A percentile compares a stretch with the other conserved stretches of the same genome.
phyloP scores from a whole-genome alignment of 2,329 filamentous ascomycete species.

The Onygenales sp. region DNA sequence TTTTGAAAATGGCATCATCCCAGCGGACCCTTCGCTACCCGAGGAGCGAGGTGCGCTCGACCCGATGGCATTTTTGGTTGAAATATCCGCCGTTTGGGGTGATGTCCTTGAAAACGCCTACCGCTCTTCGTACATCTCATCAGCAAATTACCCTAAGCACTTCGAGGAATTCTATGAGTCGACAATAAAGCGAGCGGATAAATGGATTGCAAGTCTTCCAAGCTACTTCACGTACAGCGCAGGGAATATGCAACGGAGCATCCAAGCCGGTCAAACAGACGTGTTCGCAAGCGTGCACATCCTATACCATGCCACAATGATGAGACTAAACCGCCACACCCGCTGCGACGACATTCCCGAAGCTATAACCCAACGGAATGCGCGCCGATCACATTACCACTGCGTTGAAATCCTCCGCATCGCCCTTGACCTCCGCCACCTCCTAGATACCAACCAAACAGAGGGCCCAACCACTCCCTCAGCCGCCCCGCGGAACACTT shows the following conservation, averaged over 20 bases:
- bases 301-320: constrained; percentile 54
- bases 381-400: constrained; percentile 42
- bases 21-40: constrained; percentile 21
- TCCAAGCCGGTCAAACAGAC: constrained; percentile 45
- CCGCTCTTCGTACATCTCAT: constrained; percentile 38
- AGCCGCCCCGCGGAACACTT: constrained; percentile 21
- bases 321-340: constrained; percentile 57
- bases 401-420: constrained; percentile 45
- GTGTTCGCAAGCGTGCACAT: constrained; percentile 57
- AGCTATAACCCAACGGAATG: constrained; percentile 36
- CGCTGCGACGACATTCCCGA: constrained; percentile 34
- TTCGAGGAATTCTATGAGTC: constrained; percentile 45
- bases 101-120: constrained; percentile 54
- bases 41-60: constrained; percentile 34
- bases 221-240: constrained; percentile 44
- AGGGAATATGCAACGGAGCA: constrained; percentile 49
- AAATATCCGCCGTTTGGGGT: constrained; percentile 57
- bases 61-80: constrained; percentile 51
- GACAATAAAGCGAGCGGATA: constrained; percentile 43
- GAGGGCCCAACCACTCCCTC: constrained; percentile 3
- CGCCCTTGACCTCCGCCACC: constrained; percentile 31
- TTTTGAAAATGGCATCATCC: constrained; percentile 47
- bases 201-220: constrained; percentile 53
- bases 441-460: constrained; percentile 14
- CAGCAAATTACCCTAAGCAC: constrained; percentile 32